Evolutionary conservation across 2,329 filamentous ascomycete species (phyloP), one percentile per base, ranked within the genome.

Genomic region (Diaporthe velutina): DNA sequence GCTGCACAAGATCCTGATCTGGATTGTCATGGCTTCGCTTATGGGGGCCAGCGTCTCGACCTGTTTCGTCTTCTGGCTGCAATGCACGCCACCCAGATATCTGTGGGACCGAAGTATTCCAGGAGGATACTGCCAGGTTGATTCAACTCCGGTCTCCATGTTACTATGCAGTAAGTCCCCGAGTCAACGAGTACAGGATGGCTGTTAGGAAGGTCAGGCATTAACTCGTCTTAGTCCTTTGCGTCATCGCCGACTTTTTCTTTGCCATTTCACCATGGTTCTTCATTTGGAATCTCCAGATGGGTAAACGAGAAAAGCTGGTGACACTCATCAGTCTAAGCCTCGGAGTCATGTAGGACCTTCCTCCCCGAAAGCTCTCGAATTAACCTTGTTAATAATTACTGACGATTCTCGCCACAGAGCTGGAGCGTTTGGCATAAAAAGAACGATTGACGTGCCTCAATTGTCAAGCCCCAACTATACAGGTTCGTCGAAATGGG

Each of bases 221-320:
- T 7, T 35, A 8, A 55, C 1, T 19, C 2, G 0, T 19, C 4
- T 10, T 4, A 71, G 68, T 45, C 3, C 48, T 55, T 13, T 45
- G 40, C 30, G 58, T 84, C 0, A 76, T 83, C 9, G 79, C 80
- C 38, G 83, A 84, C 71, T 82, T 84, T 57, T 81, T 79, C 52
- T 83, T 81, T 0, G 82, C 82, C 28, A 61, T 79, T 0, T 80
- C 85, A 2, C 85, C 85, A 0, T 86, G 85, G 83, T 80, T 84
- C 10, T 78, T 85, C 6, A 80, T 86, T 25, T 85, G 84, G 83
- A 78, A 81, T 0, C 76, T 86, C 17, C 83, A 85, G 70, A 86
- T 86, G 83, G 83, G 83, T 38, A 80, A 76, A 22, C 81, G 82
- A 25, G 84, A 86, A 70, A 86, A 85, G 76, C 79, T 85, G 54